These are phyloP conservation scores for Kondoa malvinella DNA, from an alignment of 768 basidiomycete genomes.

Conservation along the genomic window DNA sequence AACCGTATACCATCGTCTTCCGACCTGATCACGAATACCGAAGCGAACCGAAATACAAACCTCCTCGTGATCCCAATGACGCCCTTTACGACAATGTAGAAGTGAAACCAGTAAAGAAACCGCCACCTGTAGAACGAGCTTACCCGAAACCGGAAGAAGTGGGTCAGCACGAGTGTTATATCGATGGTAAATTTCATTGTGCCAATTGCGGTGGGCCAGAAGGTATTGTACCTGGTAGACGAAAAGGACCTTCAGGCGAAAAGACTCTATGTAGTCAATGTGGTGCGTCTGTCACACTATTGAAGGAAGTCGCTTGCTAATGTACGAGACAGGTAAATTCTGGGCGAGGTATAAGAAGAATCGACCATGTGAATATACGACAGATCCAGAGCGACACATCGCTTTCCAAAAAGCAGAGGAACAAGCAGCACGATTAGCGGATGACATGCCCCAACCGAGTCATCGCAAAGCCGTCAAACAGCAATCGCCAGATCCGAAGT, in stretches of 20 bases:
- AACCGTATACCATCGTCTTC: constrained; percentile 26
- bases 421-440: constrained; percentile 39
- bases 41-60: constrained; percentile 14
- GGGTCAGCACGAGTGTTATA: constrained; percentile 26
- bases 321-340: constrained; percentile 56
- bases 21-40: constrained; percentile 9
- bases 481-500: constrained; percentile 25
- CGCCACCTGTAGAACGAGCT: neutral
- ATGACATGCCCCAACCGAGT: constrained; percentile 39
- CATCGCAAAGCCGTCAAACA: constrained; percentile 24
- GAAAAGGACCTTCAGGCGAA: constrained; percentile 77
- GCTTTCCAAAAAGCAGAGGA: constrained; percentile 45
- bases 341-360: constrained; percentile 74
- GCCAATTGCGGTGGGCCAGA: constrained; percentile 82
- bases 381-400: constrained; percentile 53
- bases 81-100: constrained; percentile 9
- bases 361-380: constrained; percentile 60
- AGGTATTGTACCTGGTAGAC: constrained; percentile 60
- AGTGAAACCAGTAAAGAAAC: constrained; percentile 4
- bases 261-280: constrained; percentile 85
- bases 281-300: constrained; percentile 41
- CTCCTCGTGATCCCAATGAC: constrained; percentile 10
- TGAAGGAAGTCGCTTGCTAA: constrained; percentile 1
- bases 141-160: neutral
- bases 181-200: constrained; percentile 83